Evolutionary conservation across 768 basidiomycete species (phyloP), one percentile per base, ranked within the genome.

Genomic region (Phanerochaete carnosa): DNA sequence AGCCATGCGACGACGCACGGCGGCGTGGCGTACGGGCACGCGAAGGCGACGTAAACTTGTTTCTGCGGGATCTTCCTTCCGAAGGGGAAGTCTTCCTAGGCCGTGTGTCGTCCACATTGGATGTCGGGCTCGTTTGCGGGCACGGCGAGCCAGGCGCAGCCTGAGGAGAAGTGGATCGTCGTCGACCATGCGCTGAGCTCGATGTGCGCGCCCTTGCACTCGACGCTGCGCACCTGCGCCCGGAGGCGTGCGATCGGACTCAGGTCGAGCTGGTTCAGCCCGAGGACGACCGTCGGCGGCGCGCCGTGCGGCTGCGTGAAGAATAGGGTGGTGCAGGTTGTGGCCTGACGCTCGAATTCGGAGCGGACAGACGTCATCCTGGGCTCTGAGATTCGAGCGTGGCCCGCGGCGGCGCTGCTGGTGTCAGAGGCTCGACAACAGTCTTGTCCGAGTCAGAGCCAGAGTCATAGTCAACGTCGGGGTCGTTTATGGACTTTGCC

Each of bases 1-100:
- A 59, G 58, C 58, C 58, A 59, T 6, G 28, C 58, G 37, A 45
- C 32, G 4, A 59, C 58, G 23, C 35, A 8, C 32, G 58, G 58
- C 15, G 58, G 50, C 4, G 30, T 25, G 50, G 49, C 13, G 30
- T 52, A 59, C 2, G 50, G 12, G 23, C 30, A 33, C 23, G 30
- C 35, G 58, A 59, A 58, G 2, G 45, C 16, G 37, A 59, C 28
- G 1, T 23, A 23, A 1, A 32, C 25, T 28, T 35, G 23, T 6
- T 28, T 22, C 49, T 52, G 49, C 7, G 26, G 37, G 6, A 37
- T 1, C 2, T 11, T 3, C 30, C 29, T 23, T 23, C n/a, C 30
- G 50, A 51, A 11, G 25, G 25, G 46, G n/a, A n/a, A 28, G 45
- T 58, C 57, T 6, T 49, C 47, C 30, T 6, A 6, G 6, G 58